Conservation (phyloP, 75 land plant genomes). For the Selaginella moellendorffii region DNA sequence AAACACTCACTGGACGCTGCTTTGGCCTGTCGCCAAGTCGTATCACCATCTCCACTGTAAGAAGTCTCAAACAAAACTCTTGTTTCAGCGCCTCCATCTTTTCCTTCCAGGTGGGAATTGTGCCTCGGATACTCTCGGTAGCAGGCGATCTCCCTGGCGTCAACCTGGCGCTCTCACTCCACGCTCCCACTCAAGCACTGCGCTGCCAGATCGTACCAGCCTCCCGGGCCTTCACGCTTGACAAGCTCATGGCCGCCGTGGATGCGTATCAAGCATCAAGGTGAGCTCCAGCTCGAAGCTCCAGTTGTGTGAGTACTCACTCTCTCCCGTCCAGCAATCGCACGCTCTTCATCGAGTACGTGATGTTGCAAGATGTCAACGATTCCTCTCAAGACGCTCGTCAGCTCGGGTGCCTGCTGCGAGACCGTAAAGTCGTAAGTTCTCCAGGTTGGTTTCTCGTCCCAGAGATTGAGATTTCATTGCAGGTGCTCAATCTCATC, state of each 20-base stretch:
- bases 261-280: slow-evolving; percentile 53
- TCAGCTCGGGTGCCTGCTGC: slow-evolving; percentile 66
- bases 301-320: no score
- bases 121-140: slow-evolving; percentile 70
- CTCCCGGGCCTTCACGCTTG: slow-evolving; percentile 80
- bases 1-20: slow-evolving; percentile 54
- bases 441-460: no score
- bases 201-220: slow-evolving; percentile 97
- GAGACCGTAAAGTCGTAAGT: slow-evolving; percentile 59
- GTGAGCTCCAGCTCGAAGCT: no score
- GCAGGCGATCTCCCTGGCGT: slow-evolving; percentile 67
- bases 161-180: slow-evolving; percentile 90
- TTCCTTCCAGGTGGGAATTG: slow-evolving; percentile 64
- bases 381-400: slow-evolving; percentile 84
- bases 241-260: slow-evolving; percentile 65
- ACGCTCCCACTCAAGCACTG: slow-evolving; percentile 94
- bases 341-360: slow-evolving; percentile 86
- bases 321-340: slow-evolving; percentile 42
- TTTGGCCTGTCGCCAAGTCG: slow-evolving; percentile 77
- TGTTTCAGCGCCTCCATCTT: no score
- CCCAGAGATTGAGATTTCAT: no score
- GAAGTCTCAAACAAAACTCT: no score
- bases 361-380: slow-evolving; percentile 91
- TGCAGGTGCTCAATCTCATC: slow-evolving; percentile 86
- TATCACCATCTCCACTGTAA: slow-evolving; percentile 84